A percentile compares a stretch with the other conserved stretches of the same genome.
Conservation (phyloP, 441 rosid genomes). For the Adansonia rubrostipa region DNA sequence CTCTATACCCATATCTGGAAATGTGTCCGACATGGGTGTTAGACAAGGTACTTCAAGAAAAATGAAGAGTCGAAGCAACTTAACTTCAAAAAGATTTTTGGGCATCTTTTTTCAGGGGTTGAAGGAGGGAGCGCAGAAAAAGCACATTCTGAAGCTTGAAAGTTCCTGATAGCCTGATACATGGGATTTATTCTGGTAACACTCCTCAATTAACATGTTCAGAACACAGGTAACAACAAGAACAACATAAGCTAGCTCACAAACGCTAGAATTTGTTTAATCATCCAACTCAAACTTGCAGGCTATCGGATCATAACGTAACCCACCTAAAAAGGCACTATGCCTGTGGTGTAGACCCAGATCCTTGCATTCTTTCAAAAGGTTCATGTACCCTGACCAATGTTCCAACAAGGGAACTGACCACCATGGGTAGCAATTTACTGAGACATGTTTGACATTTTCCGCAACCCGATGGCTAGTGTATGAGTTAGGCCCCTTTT, state of each 20-base stretch:
- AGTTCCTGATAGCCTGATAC: not conserved
- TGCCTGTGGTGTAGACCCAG: not conserved
- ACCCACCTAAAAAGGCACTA: too few relatives aligned
- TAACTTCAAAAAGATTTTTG: not conserved
- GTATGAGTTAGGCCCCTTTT: not conserved
- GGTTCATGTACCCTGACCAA: slow-evolving; percentile 6
- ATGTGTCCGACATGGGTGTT: too few relatives aligned
- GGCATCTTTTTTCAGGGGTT: not conserved
- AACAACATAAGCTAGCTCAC: not conserved
- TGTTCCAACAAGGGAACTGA: slow-evolving; percentile 2
- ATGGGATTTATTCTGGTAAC: not conserved
- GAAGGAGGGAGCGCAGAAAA: not conserved
- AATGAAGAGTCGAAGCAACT: too few relatives aligned
- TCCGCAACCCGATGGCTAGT: not conserved
- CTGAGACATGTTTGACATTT: not conserved
- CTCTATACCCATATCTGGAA: too few relatives aligned
- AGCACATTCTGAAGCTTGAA: not conserved
- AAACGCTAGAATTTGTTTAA: not conserved
- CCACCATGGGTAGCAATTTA: not conserved
- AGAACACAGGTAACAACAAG: not conserved
- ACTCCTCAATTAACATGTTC: not conserved
- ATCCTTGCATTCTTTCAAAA: not conserved
- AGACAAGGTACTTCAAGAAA: too few relatives aligned
- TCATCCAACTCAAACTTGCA: not conserved
- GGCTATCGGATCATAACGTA: not conserved